Conservation (phyloP, 805 yeast genomes). For the Cyberlindnera misumaiensis region DNA sequence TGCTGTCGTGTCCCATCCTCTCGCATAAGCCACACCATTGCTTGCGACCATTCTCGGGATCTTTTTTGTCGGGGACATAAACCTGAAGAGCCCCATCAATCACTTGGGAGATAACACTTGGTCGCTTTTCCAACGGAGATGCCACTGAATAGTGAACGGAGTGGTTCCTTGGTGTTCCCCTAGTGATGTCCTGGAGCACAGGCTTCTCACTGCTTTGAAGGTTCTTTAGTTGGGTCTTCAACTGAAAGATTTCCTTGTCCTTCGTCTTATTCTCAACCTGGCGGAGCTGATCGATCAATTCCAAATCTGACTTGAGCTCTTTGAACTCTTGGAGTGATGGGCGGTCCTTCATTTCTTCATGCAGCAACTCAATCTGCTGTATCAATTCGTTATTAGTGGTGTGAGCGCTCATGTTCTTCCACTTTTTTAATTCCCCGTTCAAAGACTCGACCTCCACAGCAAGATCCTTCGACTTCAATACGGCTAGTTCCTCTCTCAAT, state of each 20-base stretch:
- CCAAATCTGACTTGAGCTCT: slow-evolving; percentile 40
- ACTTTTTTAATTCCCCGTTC: slow-evolving; percentile 5
- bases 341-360: slow-evolving; percentile 25
- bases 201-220: neutral
- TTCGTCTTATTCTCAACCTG: slow-evolving; percentile 24
- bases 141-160: neutral
- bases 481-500: slow-evolving; percentile 18
- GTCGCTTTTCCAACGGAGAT: slow-evolving; percentile 10
- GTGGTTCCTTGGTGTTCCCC: neutral
- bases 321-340: slow-evolving; percentile 34
- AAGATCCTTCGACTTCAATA: slow-evolving; percentile 8
- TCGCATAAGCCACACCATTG: slow-evolving; percentile 95
- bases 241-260: slow-evolving; percentile 18
- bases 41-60: slow-evolving; percentile 67
- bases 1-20: slow-evolving; percentile 78
- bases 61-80: slow-evolving; percentile 43
- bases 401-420: slow-evolving; percentile 6
- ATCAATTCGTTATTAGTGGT: slow-evolving; percentile 22
- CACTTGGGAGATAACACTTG: slow-evolving; percentile 22
- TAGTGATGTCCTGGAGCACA: slow-evolving; percentile 1
- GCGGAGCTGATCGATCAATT: slow-evolving; percentile 30
- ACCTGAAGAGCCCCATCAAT: slow-evolving; percentile 37
- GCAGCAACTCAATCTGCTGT: slow-evolving; percentile 15
- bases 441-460: slow-evolving; percentile 1
- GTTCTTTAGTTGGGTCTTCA: slow-evolving; percentile 14